Conservation (phyloP, 176 grass and related monocot species). For the Neostapfia colusana region DNA sequence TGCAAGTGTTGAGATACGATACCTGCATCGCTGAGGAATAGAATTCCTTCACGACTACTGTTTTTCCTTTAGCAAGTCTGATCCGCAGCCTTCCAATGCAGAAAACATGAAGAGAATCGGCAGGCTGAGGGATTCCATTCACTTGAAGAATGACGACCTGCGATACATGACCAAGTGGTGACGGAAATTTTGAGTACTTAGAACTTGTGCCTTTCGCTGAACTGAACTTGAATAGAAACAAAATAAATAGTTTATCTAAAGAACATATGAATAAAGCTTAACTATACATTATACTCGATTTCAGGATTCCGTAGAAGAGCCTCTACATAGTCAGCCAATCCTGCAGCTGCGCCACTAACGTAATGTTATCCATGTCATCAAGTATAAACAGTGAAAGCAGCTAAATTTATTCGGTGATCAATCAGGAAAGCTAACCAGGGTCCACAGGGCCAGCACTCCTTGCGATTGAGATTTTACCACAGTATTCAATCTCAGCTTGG, state of each 20-base stretch:
- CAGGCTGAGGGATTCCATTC: constrained; percentile 57
- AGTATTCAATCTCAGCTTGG: constrained; percentile 59
- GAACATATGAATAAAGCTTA: neutral
- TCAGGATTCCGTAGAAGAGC: constrained; percentile 68
- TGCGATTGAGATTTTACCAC: constrained; percentile 35
- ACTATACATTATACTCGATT: constrained; percentile 72
- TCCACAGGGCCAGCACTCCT: constrained; percentile 57
- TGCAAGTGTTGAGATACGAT: neutral
- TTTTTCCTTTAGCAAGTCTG: constrained; percentile 60
- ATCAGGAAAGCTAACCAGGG: constrained; percentile 54
- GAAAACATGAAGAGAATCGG: constrained; percentile 56
- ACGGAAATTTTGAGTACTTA: neutral
- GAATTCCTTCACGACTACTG: constrained; percentile 55
- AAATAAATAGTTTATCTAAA: neutral
- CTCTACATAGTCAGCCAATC: constrained; percentile 63
- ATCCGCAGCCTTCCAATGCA: constrained; percentile 66
- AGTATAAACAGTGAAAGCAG: constrained; percentile 11
- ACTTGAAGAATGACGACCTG: constrained; percentile 64
- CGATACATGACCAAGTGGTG: neutral
- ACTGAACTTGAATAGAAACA: neutral
- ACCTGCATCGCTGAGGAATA: constrained; percentile 77
- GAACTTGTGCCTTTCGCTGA: neutral
- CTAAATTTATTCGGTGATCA: constrained; percentile 2
- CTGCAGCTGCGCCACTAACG: constrained; percentile 56
- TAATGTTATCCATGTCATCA: constrained; percentile 26